Base-by-base conservation (phyloP, 495 filamentous ascomycete species). In the Aspergillus biplanus region DNA sequence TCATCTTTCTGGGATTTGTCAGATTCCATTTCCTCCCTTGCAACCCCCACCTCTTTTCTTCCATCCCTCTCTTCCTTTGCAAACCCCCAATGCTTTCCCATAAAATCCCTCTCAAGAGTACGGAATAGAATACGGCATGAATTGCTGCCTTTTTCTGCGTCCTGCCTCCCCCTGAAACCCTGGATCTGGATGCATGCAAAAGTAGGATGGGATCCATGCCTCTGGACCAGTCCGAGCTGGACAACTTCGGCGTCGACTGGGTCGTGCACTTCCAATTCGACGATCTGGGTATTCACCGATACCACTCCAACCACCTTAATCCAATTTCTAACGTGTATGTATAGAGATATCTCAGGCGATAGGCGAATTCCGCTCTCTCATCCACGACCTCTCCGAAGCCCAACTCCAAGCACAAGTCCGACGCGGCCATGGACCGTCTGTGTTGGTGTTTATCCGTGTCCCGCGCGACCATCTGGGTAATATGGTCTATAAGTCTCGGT, bases 351-450 rank as follows among this genome's bases (percentile, higher is more conserved):
- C 78, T 8, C 80, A 88, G 67, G 92, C 93, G 6, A 84, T 88
- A 66, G 78, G 83, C 15, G 83, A 88, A 66, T 96, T 96, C 71
- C 83, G 85, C 56, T 84, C 86, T 59, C 87, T 99, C n/a, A 79
- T 96, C 64, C 67, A 85, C 64, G 85, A 87, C 42, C 82, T 99
- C 54, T 83, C 86, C 27, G 77, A 80, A 59, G 90, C 91, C 54
- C 93, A 94, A 18, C 83, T 97, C 52, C 85, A 88, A 4, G 89
- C 90, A 16, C 94, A 97, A 71, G 93, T 96, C 27, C 88, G 95
- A 60, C 87, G 87, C 66, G 94, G 94, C 39, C 84, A 89, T 62
- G 86, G 87, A 2, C 78, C 84, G 46, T 90, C 92, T 4, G 75
- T 97, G 13, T 76, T 99, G 48, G 80, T 99, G 46, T 97, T 93